Percentiles rank a stretch among this genome's conserved stretches.
Evolutionary conservation across 208 protist genomes (phyloP).

Genomic region (Leishmania lainsoni): DNA sequence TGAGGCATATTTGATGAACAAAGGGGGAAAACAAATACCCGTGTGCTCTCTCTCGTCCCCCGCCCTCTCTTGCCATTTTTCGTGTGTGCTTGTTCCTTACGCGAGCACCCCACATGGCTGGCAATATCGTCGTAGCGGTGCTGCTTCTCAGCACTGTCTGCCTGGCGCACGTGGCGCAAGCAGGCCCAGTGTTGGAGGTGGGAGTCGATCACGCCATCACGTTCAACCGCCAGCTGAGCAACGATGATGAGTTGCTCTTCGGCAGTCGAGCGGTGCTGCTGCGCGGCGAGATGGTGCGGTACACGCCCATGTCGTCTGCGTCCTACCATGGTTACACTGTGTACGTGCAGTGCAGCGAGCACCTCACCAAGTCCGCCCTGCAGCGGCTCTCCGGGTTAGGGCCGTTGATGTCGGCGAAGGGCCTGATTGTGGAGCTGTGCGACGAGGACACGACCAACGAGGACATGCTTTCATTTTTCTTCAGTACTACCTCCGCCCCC

Average conservation of each 20-base stretch:
- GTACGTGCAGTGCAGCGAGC: slow-evolving; percentile 50
- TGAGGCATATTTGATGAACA: neutral
- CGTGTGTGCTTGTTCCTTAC: neutral
- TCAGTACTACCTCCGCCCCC: slow-evolving; percentile 18
- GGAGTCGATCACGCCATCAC: slow-evolving; percentile 55
- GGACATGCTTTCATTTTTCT: slow-evolving; percentile 41
- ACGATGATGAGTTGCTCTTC: slow-evolving; percentile 22
- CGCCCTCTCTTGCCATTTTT: neutral
- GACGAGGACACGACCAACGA: slow-evolving; percentile 59
- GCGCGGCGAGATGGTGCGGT: slow-evolving; percentile 50
- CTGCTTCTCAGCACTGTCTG: slow-evolving; percentile 24
- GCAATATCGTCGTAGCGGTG: neutral
- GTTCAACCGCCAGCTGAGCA: slow-evolving; percentile 46
- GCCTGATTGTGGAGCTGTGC: slow-evolving; percentile 57
- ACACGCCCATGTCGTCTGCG: slow-evolving; percentile 19
- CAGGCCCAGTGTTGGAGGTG: slow-evolving; percentile 33
- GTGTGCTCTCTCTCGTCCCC: neutral
- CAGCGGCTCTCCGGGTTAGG: slow-evolving; percentile 34
- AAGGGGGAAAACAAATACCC: neutral
- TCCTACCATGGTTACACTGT: slow-evolving; percentile 51
- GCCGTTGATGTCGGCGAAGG: slow-evolving; percentile 28
- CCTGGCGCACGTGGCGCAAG: slow-evolving; percentile 13
- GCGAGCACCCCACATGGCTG: neutral
- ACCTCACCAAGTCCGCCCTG: slow-evolving; percentile 46
- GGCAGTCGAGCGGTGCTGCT: slow-evolving; percentile 60